Percentiles rank a stretch among this genome's conserved stretches.
Evolutionary conservation across 2,329 filamentous ascomycete genomes (phyloP).

Genomic region (Ilyonectria sp.): DNA sequence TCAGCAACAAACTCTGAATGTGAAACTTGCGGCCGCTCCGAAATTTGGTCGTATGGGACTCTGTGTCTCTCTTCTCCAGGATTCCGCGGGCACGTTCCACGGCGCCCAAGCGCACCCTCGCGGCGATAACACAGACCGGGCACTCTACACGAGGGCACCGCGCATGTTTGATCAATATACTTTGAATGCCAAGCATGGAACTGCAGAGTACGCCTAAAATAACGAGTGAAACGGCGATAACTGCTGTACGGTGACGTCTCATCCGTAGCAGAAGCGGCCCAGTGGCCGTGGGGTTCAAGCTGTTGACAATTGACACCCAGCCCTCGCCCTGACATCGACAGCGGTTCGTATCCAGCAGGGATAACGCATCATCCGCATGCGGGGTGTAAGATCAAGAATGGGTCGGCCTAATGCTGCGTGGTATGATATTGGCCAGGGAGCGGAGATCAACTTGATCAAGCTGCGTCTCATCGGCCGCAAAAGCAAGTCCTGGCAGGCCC

Average conservation of each 20-base stretch:
- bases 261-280: neutral
- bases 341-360: neutral
- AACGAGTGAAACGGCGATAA: neutral
- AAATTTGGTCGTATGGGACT: neutral
- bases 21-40: neutral
- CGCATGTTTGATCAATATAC: neutral
- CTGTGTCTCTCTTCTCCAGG: neutral
- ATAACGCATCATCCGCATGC: neutral
- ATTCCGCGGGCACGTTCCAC: neutral
- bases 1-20: neutral
- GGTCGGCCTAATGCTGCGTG: conserved; percentile 9
- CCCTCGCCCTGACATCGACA: neutral
- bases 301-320: neutral
- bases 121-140: neutral
- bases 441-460: neutral
- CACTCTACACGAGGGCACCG: neutral
- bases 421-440: neutral
- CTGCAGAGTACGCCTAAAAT: neutral
- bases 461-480: conserved; percentile 6
- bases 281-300: conserved; percentile 3
- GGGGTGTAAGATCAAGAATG: neutral
- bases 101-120: neutral
- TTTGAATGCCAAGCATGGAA: conserved; percentile 13
- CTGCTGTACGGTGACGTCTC: neutral
- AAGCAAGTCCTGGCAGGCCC: neutral